Evolutionary conservation across 2,329 filamentous ascomycete genomes (phyloP), one percentile per base, ranked within the genome.

Genomic region (Lachnellula occidentalis): DNA sequence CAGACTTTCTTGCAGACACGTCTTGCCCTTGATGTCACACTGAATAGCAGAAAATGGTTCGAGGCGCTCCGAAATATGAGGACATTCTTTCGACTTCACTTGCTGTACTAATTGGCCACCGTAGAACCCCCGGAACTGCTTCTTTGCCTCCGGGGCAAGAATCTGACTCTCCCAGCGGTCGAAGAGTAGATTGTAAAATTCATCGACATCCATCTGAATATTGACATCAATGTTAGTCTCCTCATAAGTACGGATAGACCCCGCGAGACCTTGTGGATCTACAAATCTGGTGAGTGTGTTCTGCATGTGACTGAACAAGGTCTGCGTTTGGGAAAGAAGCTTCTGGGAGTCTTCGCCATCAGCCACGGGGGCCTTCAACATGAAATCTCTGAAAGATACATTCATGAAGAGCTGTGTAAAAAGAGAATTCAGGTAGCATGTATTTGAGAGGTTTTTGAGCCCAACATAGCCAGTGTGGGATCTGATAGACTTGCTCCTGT

Each of bases 371-470:
- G 81, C 76, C 54, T 76, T 71, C 57, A 97, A 77, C 62, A 99
- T 88, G 70, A 97, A 96, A 15, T 82, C 79, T 17, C 94, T 86
- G 66, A 99, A 97, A 6, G 83, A 79, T 15, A 88, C 74, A 67
- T 99, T 97, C 90, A 96, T 97, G 75, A 92, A 99, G 0, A 99
- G 81, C 67, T 99, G 94, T 0, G 91, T 92, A 57, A 97, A 79
- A 0, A 99, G 76, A 0, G 94, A 97, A 69, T 99, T 99, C 67
- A 97, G 80, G 69, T 99, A 99, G 72, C 94, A 99, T 0, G 95
- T 97, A 68, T 96, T 96, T 9, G 90, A 94, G 15, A 96, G 79
- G 65, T 99, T 99, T 54, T 81, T 81, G n/a, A 99, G 72, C 1
- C 94, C 94, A n/a, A 88, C 83, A 68, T 95, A 95, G 19, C 90